Evolutionary conservation across 2,329 filamentous ascomycete genomes (phyloP).

Genomic region (Cephalotrichum gorgonifer): DNA sequence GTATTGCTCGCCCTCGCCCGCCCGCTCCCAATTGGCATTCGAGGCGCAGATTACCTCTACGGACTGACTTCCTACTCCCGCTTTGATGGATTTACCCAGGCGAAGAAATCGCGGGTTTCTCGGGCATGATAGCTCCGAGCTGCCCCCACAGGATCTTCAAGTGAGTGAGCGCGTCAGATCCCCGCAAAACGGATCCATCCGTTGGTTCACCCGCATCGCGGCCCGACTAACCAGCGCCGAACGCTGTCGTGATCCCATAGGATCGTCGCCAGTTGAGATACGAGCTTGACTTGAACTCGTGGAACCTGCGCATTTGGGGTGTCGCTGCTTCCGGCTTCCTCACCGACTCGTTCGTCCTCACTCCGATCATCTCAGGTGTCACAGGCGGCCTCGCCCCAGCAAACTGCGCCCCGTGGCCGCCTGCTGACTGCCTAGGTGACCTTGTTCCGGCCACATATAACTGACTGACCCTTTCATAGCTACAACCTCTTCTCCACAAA

Average conservation of each 20-base stretch:
- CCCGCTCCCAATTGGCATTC: no score
- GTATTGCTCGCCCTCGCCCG: no score
- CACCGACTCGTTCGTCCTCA: slow-evolving; percentile 35
- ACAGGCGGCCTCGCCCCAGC: not conserved
- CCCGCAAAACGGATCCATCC: no score
- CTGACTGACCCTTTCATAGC: no score
- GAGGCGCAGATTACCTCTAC: no score
- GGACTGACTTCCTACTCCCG: no score
- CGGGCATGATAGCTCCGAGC: slow-evolving; percentile 38
- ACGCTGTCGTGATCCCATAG: slow-evolving; percentile 20
- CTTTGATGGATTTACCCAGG: slow-evolving; percentile 2
- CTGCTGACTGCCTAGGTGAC: slow-evolving; percentile 3
- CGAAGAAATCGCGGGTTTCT: slow-evolving; percentile 37
- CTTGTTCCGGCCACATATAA: no score
- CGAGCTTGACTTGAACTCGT: slow-evolving; percentile 42
- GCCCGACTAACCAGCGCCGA: slow-evolving; percentile 10
- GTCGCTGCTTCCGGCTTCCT: slow-evolving; percentile 44
- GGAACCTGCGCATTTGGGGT: slow-evolving; percentile 44
- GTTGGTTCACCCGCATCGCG: not conserved
- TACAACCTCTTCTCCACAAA: slow-evolving; percentile 46
- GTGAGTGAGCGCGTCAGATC: slow-evolving; percentile 25
- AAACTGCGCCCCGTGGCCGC: not conserved
- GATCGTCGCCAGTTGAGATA: slow-evolving; percentile 41
- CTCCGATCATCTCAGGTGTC: not conserved
- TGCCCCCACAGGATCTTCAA: slow-evolving; percentile 36